Evolutionary conservation across 805 yeast genomes (phyloP).

Genomic region (Pichia thaimueangensis): DNA sequence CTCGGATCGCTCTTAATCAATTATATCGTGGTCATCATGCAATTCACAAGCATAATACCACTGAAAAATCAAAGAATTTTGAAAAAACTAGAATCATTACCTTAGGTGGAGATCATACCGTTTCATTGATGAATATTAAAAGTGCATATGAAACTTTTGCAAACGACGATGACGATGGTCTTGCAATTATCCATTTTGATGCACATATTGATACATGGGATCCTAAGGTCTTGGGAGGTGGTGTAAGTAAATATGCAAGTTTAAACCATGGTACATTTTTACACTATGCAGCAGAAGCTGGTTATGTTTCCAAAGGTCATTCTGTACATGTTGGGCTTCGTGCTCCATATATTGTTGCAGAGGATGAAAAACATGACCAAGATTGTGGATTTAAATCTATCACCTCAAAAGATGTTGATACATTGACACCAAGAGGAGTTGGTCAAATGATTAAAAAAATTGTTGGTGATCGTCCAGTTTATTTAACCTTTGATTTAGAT

Average conservation of each 20-base stretch:
- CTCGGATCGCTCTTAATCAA: conserved; percentile 49
- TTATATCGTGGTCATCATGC: conserved; percentile 48
- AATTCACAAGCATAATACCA: conserved; percentile 34
- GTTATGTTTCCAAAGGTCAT: conserved; percentile 42
- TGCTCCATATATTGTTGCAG: conserved; percentile 45
- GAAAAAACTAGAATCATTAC: conserved; percentile 37
- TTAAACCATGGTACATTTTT: conserved; percentile 63
- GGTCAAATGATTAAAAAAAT: conserved; percentile 30
- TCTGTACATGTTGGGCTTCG: conserved; percentile 59
- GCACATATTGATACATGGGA: conserved; percentile 70
- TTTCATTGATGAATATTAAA: conserved; percentile 44
- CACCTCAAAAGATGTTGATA: conserved; percentile 43
- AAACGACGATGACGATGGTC: conserved; percentile 37
- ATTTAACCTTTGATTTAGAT: conserved; percentile 47
- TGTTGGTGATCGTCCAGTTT: conserved; percentile 37
- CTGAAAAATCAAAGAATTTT: conserved; percentile 17
- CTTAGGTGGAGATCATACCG: conserved; percentile 58
- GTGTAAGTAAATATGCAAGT: conserved; percentile 47
- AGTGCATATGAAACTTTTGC: conserved; percentile 45
- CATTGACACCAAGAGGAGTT: conserved; percentile 32
- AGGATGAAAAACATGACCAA: conserved; percentile 38
- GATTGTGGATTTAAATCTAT: conserved; percentile 44
- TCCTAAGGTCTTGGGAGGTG: conserved; percentile 59
- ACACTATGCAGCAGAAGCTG: conserved; percentile 65
- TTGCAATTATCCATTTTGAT: conserved; percentile 58